phyloP scores from a whole-genome alignment of 495 filamentous ascomycete species.

The Hyaloscypha bicolor region DNA sequence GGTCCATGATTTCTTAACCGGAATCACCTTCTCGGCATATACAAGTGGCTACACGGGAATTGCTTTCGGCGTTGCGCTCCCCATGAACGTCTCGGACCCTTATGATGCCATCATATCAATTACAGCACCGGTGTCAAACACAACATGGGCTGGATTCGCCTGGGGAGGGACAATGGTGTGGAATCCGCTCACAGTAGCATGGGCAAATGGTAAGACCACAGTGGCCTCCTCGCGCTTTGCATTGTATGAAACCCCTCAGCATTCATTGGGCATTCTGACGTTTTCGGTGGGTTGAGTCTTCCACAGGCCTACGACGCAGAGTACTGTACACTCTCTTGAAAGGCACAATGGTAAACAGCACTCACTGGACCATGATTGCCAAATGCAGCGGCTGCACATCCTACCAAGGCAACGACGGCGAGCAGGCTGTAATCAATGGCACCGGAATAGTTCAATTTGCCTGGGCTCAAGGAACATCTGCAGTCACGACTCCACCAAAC shows the following conservation, averaged over 20 bases:
- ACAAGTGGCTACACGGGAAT: conserved; percentile 40
- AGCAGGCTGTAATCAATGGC: conserved; percentile 2
- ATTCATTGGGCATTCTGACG: background rate
- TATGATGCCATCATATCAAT: conserved; percentile 53
- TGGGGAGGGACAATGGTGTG: conserved; percentile 54
- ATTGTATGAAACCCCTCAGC: conserved; percentile 34
- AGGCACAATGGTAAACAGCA: conserved; percentile 45
- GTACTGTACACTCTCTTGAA: conserved; percentile 46
- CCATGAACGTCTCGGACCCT: conserved; percentile 41
- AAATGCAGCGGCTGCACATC: conserved; percentile 45
- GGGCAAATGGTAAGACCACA: conserved; percentile 44
- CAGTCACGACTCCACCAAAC: conserved; percentile 13
- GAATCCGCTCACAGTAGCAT: conserved; percentile 51
- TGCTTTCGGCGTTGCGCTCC: conserved; percentile 50
- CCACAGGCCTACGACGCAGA: conserved; percentile 44
- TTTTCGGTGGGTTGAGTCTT: conserved; percentile 35
- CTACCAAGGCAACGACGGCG: conserved; percentile 11
- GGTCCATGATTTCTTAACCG: conserved; percentile 42
- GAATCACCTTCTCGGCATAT: conserved; percentile 44
- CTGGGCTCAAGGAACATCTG: conserved; percentile 15
- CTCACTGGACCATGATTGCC: conserved; percentile 51
- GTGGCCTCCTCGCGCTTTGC: conserved; percentile 48
- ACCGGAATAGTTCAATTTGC: conserved; percentile 20
- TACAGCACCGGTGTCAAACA: conserved; percentile 37
- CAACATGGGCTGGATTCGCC: conserved; percentile 49